A percentile compares a stretch with the other conserved stretches of the same genome.
These are phyloP conservation scores for Globisporangium echinulatum DNA, from an alignment of 352 stramenopile species.

Conservation along the genomic window DNA sequence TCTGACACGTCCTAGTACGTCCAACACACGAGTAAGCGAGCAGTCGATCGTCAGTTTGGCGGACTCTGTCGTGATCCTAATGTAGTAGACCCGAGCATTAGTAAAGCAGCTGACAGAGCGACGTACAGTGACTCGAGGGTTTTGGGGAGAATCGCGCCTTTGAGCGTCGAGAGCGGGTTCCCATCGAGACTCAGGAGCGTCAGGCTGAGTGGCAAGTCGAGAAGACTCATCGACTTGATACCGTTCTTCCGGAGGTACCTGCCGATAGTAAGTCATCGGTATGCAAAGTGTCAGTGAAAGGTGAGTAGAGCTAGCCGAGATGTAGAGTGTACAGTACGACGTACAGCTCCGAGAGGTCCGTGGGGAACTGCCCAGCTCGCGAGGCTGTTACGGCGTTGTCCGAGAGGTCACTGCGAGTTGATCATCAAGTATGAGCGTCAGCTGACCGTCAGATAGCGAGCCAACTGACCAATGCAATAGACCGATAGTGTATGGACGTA, in stretches of 20 bases:
- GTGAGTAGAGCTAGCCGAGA: neutral
- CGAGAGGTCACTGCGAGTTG: constrained; percentile 5
- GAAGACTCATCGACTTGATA: constrained; percentile 9
- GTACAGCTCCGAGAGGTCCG: constrained; percentile 7
- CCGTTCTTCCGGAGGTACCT: constrained; percentile 14
- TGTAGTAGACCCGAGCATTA: neutral
- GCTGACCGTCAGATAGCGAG: neutral
- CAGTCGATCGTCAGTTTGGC: neutral
- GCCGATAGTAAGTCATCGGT: too few species aligned
- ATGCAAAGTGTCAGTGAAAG: neutral
- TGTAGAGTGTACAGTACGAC: neutral
- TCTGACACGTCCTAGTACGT: constrained; percentile 9
- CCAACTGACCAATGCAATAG: neutral
- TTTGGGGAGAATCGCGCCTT: constrained; percentile 35
- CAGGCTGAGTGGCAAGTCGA: constrained; percentile 14
- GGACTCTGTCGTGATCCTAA: neutral
- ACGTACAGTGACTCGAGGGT: constrained; percentile 27
- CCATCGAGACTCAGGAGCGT: constrained; percentile 22
- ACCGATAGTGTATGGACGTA: constrained; percentile 8
- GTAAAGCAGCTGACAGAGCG: neutral
- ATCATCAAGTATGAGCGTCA: neutral
- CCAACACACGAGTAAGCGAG: neutral
- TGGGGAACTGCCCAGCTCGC: constrained; percentile 10
- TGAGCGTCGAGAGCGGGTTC: constrained; percentile 29
- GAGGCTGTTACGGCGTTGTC: constrained; percentile 14